Evolutionary conservation across 495 filamentous ascomycete species (phyloP), one percentile per base, ranked within the genome.

Genomic region (Podospora pseudocomata): DNA sequence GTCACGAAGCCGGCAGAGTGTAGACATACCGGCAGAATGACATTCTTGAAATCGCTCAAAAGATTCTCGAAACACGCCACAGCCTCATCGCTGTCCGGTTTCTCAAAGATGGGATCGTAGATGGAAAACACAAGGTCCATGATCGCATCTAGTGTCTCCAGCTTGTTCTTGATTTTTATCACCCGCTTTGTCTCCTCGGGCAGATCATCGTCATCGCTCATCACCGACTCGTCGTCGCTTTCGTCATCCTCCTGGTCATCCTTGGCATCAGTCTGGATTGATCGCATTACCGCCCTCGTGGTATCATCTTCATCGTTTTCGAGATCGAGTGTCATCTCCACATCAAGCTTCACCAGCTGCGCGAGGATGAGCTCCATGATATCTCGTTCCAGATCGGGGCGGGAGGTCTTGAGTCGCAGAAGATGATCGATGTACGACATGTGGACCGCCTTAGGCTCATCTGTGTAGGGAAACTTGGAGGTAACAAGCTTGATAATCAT

Each of bases 141-240:
- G 69, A 97, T 91, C n/a, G 87, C 84, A 77, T 99, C 95, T 81
- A 99, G 88, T 76, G 97, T 99, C 72, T 89, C 87, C 59, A 97
- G 88, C 72, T 92, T 94, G 60, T 86, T 86, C 73, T 89, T 92
- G 60, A 96, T 84, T 23, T 85, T 84, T 66, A 89, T 85, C 7
- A 88, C 79, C 32, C 79, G 80, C 64, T 73, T 77, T 4, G 82
- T 74, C 63, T 84, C 76, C 61, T 80, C 77, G 30, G 83, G 79
- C n/a, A 77, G 73, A 26, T 84, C 82, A 23, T 85, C 84, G 26
- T 80, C 82, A 16, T 82, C 85, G 60, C 71, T 77, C 28, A 72
- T 7, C 20, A 80, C 80, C 0, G 85, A 86, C 28, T 83, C 83
- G 27, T 83, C 83, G 32, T 87, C 88, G 72, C 86, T 87, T 26